Percentiles rank a stretch among this genome's conserved stretches.
phyloP scores from a whole-genome alignment of 164 flowering plant genomes.

The Berberis thunbergii region DNA sequence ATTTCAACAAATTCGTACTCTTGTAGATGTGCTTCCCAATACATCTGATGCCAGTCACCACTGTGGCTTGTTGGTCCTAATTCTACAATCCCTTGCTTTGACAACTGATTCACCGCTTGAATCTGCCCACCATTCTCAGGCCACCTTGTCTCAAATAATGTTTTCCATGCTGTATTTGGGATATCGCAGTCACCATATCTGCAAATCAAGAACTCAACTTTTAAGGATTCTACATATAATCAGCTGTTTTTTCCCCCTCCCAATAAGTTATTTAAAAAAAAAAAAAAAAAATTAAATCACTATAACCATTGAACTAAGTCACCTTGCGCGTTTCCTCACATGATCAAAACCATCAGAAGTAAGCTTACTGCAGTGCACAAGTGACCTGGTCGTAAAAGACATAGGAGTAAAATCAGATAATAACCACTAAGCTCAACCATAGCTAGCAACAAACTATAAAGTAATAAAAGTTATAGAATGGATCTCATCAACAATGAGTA shows the following conservation, averaged over 20 bases:
- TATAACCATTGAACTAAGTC: slow-evolving; percentile 3
- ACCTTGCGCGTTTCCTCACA: slow-evolving; percentile 66
- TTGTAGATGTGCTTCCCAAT: slow-evolving; percentile 84
- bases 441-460: not conserved
- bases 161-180: slow-evolving; percentile 36
- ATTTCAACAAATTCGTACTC: slow-evolving; percentile 33
- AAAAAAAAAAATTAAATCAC: not conserved
- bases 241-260: too few species aligned
- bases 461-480: not conserved
- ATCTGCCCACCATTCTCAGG: slow-evolving; percentile 27
- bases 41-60: slow-evolving; percentile 61
- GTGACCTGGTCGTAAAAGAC: slow-evolving; percentile 11
- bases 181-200: slow-evolving; percentile 34
- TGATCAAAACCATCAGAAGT: slow-evolving; percentile 11
- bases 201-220: not conserved
- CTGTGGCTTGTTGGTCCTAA: slow-evolving; percentile 6
- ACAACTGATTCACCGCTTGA: slow-evolving; percentile 11
- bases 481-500: not conserved
- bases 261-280: not conserved
- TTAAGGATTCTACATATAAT: not conserved
- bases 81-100: slow-evolving; percentile 7
- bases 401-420: not conserved
- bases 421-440: not conserved
- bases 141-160: slow-evolving; percentile 52
- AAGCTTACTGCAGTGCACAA: slow-evolving; percentile 1